A percentile compares a stretch with the other conserved stretches of the same genome.
These are phyloP conservation scores for Schizosaccharomyces octosporus DNA, from an alignment of 805 yeast species.

Conservation along the genomic window DNA sequence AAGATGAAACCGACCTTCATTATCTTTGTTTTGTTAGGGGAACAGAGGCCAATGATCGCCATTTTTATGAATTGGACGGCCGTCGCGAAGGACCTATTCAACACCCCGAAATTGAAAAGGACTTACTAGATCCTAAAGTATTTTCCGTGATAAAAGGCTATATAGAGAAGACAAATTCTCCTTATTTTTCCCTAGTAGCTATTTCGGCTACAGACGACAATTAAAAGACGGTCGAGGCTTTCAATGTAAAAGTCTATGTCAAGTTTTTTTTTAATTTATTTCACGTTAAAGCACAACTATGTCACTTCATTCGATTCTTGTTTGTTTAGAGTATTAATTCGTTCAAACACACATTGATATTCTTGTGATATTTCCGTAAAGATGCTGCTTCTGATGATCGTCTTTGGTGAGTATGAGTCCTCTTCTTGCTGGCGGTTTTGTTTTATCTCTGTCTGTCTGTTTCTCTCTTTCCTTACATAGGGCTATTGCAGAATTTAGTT, in stretches of 20 bases:
- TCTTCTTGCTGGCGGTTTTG: too few relatives aligned
- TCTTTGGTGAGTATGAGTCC: too few relatives aligned
- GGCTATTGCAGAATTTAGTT: too few relatives aligned
- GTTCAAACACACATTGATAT: too few relatives aligned
- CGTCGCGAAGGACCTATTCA: slow-evolving; percentile 53
- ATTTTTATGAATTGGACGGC: slow-evolving; percentile 71
- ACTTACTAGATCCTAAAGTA: slow-evolving; percentile 10
- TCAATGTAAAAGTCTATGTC: neutral
- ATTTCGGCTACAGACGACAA: neutral
- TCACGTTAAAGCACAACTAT: too few relatives aligned
- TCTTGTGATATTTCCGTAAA: too few relatives aligned
- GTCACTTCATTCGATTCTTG: too few relatives aligned
- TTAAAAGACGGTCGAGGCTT: neutral
- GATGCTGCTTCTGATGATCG: too few relatives aligned
- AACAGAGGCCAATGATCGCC: slow-evolving; percentile 21
- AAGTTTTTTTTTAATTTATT: too few relatives aligned
- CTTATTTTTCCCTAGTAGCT: neutral
- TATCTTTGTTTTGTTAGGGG: slow-evolving; percentile 46
- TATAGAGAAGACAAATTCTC: neutral
- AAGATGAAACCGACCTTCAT: slow-evolving; percentile 34
- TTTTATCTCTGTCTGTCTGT: too few relatives aligned
- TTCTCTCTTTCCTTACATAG: too few relatives aligned
- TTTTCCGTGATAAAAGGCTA: neutral
- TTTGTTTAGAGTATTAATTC: too few relatives aligned
- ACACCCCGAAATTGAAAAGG: slow-evolving; percentile 21